phyloP scores from a whole-genome alignment of 2,329 filamentous ascomycete species.

The Rutstroemia sp. region DNA sequence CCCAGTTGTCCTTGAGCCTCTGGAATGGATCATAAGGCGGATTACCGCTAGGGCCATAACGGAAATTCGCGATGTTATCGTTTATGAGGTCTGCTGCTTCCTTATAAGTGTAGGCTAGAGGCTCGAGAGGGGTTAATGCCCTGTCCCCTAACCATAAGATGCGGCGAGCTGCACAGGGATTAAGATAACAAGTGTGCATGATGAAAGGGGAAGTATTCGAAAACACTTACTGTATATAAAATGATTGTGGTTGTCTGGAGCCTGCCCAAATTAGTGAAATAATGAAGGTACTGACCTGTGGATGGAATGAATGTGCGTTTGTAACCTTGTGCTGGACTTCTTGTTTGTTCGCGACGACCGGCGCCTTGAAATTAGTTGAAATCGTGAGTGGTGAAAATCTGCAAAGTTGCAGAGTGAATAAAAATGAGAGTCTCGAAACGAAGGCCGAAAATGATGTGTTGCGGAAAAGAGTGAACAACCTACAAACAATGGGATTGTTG shows the following conservation, averaged over 20 bases:
- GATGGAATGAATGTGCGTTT: not conserved
- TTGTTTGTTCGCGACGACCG: not conserved
- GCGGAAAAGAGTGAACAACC: not conserved
- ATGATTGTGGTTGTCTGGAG: not conserved
- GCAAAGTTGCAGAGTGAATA: not conserved
- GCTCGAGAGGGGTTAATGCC: not conserved
- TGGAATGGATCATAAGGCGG: not conserved
- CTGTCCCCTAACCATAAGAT: slow-evolving; percentile 4
- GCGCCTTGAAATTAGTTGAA: not conserved
- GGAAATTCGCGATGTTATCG: slow-evolving; percentile 1
- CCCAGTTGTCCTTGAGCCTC: slow-evolving; percentile 2
- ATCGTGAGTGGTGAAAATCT: not conserved
- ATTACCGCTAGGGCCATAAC: not conserved
- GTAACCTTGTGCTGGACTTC: not conserved
- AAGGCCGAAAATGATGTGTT: not conserved
- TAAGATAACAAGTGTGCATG: slow-evolving; percentile 5
- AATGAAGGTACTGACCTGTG: not conserved
- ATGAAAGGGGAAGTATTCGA: not conserved
- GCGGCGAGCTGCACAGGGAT: slow-evolving; percentile 1
- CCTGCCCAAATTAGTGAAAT: slow-evolving; percentile 2
- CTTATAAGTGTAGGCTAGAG: slow-evolving; percentile 3
- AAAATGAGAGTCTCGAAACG: not conserved
- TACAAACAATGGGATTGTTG: slow-evolving; percentile 3
- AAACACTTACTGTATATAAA: not conserved
- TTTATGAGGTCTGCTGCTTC: slow-evolving; percentile 5